These are phyloP conservation scores for Seiridium cupressi DNA, from an alignment of 2,329 filamentous ascomycete species.

Conservation along the genomic window DNA sequence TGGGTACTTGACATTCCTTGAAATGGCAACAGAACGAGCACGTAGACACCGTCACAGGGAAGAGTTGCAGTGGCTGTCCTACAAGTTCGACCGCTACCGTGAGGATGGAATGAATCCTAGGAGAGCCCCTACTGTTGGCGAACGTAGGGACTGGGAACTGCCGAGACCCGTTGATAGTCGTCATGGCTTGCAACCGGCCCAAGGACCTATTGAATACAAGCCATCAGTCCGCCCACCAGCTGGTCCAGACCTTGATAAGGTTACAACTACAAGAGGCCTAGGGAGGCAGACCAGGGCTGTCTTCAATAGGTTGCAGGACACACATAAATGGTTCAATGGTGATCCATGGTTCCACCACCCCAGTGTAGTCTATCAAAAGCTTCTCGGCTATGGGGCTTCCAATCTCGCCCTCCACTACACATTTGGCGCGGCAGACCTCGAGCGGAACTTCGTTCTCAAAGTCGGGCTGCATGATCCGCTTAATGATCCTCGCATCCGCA, in stretches of 20 bases:
- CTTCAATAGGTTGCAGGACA: neutral
- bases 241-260: neutral
- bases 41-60: neutral
- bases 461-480: neutral
- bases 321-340: neutral
- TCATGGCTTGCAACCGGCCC: neutral
- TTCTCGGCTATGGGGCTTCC: neutral
- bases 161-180: neutral
- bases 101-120: neutral
- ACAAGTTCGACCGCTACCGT: constrained; percentile 1
- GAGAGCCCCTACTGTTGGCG: neutral
- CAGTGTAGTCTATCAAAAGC: neutral
- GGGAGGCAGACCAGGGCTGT: neutral
- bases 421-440: neutral
- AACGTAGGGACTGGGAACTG: neutral
- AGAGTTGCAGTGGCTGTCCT: neutral
- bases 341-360: too few relatives aligned
- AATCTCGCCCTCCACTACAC: neutral
- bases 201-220: neutral
- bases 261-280: neutral
- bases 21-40: neutral
- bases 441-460: neutral
- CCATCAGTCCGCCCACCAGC: neutral
- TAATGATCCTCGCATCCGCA: neutral
- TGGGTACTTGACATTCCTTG: neutral